A percentile compares a stretch with the other conserved stretches of the same genome.
These are phyloP conservation scores for Colletotrichum eleusines DNA, from an alignment of 2,329 filamentous ascomycete genomes.

Conservation along the genomic window DNA sequence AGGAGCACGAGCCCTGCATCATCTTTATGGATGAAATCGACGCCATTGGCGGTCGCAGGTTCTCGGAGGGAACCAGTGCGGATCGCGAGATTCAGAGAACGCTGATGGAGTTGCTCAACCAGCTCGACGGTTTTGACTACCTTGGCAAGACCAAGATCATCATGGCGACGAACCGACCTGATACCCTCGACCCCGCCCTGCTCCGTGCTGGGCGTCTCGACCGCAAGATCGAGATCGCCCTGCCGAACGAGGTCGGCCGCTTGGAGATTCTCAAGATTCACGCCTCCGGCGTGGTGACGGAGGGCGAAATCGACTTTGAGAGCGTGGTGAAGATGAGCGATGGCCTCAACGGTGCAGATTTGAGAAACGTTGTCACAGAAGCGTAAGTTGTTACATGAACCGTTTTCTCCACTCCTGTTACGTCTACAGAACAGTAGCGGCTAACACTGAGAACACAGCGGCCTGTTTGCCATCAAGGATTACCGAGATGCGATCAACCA, in stretches of 20 bases:
- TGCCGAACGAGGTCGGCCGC: slow-evolving; percentile 96
- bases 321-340: slow-evolving; percentile 99
- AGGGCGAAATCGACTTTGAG: slow-evolving; percentile 98
- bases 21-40: slow-evolving; percentile 99
- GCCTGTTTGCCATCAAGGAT: slow-evolving; percentile 97
- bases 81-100: slow-evolving; percentile 99
- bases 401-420: neutral
- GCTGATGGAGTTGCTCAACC: slow-evolving; percentile 98
- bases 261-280: slow-evolving; percentile 99
- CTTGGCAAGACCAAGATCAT: slow-evolving; percentile 99
- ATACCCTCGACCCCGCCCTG: slow-evolving; percentile 93
- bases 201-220: slow-evolving; percentile 93
- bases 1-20: slow-evolving; percentile 99
- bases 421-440: slow-evolving; percentile 28
- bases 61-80: slow-evolving; percentile 96
- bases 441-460: slow-evolving; percentile 65
- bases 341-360: slow-evolving; percentile 94
- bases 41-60: slow-evolving; percentile 94
- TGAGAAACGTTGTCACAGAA: slow-evolving; percentile 98
- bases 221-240: slow-evolving; percentile 96
- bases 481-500: slow-evolving; percentile 97
- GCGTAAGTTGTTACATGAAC: slow-evolving; percentile 74
- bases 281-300: slow-evolving; percentile 83
- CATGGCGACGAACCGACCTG: slow-evolving; percentile 98
- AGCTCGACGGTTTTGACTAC: slow-evolving; percentile 99